A percentile compares a stretch with the other conserved stretches of the same genome.
These are phyloP conservation scores for Malus fusca DNA, from an alignment of 306 rosid species.

Conservation along the genomic window DNA sequence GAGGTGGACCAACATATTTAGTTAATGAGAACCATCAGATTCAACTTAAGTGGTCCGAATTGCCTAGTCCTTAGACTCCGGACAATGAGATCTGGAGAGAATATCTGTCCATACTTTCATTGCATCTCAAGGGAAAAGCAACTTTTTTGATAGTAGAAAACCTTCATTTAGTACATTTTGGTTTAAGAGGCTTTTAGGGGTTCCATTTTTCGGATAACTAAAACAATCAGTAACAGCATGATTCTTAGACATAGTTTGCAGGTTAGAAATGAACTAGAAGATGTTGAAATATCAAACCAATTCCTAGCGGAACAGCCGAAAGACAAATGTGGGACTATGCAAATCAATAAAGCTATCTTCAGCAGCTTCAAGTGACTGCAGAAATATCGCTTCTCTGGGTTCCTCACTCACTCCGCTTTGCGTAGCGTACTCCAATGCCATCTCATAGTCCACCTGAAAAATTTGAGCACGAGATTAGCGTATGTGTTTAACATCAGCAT, in stretches of 20 bases:
- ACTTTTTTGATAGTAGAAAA: neutral
- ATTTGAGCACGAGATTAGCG: neutral
- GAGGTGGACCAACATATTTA: too few relatives aligned
- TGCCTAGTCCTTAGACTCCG: too few relatives aligned
- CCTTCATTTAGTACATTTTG: neutral
- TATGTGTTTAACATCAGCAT: neutral
- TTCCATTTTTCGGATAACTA: neutral
- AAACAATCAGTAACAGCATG: neutral
- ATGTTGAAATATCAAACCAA: conserved; percentile 5
- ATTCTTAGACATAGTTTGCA: neutral
- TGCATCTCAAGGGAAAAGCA: neutral
- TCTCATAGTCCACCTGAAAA: conserved; percentile 87
- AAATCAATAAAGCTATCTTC: conserved; percentile 52
- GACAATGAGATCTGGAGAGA: too few relatives aligned
- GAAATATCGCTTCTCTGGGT: conserved; percentile 59
- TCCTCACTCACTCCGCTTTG: conserved; percentile 92
- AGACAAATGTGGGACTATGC: conserved; percentile 57
- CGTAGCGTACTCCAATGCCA: conserved; percentile 92
- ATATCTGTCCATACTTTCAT: neutral
- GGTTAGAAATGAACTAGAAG: neutral
- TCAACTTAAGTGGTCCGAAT: too few relatives aligned
- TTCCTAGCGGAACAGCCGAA: conserved; percentile 41
- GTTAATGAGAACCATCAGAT: too few relatives aligned
- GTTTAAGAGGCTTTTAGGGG: neutral
- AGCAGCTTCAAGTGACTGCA: conserved; percentile 56